Conservation (phyloP, 1,284 basidiomycete genomes). For the Marasmius fiardii region DNA sequence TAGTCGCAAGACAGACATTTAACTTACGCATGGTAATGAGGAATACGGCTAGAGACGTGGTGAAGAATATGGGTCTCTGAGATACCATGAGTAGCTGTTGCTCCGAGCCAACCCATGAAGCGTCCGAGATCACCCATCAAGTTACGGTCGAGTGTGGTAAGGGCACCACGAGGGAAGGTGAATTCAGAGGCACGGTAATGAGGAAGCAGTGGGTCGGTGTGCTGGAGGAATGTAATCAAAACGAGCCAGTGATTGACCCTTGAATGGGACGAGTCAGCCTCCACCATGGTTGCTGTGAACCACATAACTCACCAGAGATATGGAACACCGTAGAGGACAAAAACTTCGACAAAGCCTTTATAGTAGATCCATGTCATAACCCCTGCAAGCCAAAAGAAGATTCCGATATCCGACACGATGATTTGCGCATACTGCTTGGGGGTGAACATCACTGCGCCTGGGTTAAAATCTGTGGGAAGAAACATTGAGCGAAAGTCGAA, state of each 20-base stretch:
- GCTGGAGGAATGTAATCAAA: conserved; percentile 93
- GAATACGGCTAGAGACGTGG: conserved; percentile 91
- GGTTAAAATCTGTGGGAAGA: conserved; percentile 69
- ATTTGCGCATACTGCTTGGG: conserved; percentile 82
- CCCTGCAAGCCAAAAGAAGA: conserved; percentile 69
- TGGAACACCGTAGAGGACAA: conserved; percentile 82
- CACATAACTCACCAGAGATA: conserved; percentile 72
- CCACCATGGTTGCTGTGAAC: neutral
- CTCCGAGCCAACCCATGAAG: conserved; percentile 76
- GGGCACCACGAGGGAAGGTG: conserved; percentile 94
- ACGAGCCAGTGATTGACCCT: conserved; percentile 90
- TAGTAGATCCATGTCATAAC: conserved; percentile 59
- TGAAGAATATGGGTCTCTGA: conserved; percentile 93
- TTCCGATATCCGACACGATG: conserved; percentile 83
- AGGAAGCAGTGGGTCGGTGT: conserved; percentile 92
- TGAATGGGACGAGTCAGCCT: neutral
- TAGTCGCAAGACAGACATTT: neutral
- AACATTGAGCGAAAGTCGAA: neutral
- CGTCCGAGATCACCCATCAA: conserved; percentile 79
- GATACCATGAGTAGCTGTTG: conserved; percentile 81
- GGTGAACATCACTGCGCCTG: conserved; percentile 80
- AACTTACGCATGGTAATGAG: conserved; percentile 80
- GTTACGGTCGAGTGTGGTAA: conserved; percentile 89
- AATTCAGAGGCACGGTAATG: conserved; percentile 93
- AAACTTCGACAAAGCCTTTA: conserved; percentile 74